Evolutionary conservation across 139 green algal species (phyloP), one percentile per base, ranked within the genome.

Genomic region (Eudorina sp.): DNA sequence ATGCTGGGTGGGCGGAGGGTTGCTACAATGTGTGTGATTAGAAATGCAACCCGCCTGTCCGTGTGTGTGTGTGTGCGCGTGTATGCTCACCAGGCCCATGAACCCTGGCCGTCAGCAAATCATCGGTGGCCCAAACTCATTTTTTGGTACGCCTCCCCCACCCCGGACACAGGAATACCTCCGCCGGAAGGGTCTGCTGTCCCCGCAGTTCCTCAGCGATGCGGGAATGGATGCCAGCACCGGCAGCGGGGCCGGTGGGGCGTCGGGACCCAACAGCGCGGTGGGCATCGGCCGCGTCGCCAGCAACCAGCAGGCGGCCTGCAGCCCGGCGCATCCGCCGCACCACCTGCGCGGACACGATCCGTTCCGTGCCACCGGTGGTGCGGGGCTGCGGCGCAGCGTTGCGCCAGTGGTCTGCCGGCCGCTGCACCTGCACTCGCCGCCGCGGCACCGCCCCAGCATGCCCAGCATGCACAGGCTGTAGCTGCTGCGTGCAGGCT

Each of bases 401-500:
- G 48, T 83, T 34, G 75, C 19, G 48, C 25, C 75, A 21, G n/a
- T n/a, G n/a, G 48, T 83, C 18, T 83, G 75, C 48, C 34, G n/a
- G n/a, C 48, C 75, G 48, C 55, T 13, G 48, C 48, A 55, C 73
- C 16, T 34, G 31, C 48, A 55, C 75, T 3, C 27, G 48, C 75
- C 75, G 16, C 48, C 2, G 18, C 75, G 19, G 43, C 70, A 53
- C 70, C 9, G 4, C 48, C 8, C 31, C 48, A 83, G 48, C 31
- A 34, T 18, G 75, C 75, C 48, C 48, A 68, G 31, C 18, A 48
- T 51, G 75, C 75, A 48, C 75, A 83, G 75, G 75, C 75, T 83
- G 75, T 83, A 83, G 75, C 48, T 36, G 48, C 31, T 48, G 31
- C 31, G 13, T 55, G 48, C 55, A 66, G 4, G 55, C 55, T n/a